Percentiles rank a stretch among this genome's conserved stretches.
Evolutionary conservation across 2,329 filamentous ascomycete species (phyloP).

Genomic region (Sordariomycetes sp.): DNA sequence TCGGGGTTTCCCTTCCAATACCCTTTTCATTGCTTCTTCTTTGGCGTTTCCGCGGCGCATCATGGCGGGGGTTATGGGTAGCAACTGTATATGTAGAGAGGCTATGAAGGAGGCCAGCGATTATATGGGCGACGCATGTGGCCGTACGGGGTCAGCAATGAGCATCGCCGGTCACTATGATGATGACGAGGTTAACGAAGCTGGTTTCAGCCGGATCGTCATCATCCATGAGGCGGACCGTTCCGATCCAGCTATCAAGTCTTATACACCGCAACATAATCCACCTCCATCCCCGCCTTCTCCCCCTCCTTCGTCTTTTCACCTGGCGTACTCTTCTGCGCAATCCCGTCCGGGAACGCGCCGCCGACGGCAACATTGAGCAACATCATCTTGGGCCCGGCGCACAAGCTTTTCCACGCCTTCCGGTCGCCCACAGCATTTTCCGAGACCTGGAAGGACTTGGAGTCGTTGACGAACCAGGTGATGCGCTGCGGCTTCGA

Average conservation of each 20-base stretch:
- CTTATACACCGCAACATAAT: slow-evolving; percentile 22
- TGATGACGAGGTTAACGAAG: neutral
- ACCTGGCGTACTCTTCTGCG: slow-evolving; percentile 18
- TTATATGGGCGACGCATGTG: neutral
- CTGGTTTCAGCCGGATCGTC: neutral
- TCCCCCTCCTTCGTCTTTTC: slow-evolving; percentile 16
- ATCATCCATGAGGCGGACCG: neutral
- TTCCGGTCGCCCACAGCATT: slow-evolving; percentile 12
- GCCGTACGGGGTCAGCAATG: neutral
- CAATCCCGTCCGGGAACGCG: slow-evolving; percentile 19
- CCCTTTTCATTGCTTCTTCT: neutral
- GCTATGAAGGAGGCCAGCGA: neutral
- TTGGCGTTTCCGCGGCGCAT: neutral
- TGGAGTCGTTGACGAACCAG: slow-evolving; percentile 20
- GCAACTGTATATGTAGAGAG: neutral
- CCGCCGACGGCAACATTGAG: slow-evolving; percentile 26
- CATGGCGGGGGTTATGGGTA: neutral
- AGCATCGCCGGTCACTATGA: neutral
- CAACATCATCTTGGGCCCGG: slow-evolving; percentile 18
- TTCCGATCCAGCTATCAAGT: neutral
- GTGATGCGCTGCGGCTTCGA: slow-evolving; percentile 14
- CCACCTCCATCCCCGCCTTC: slow-evolving; percentile 20
- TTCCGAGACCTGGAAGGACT: slow-evolving; percentile 14
- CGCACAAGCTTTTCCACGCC: slow-evolving; percentile 17
- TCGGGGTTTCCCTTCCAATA: neutral